Evolutionary conservation across 805 yeast genomes (phyloP), one percentile per base, ranked within the genome.

Genomic region (Metschnikowia chrysomelidarum): DNA sequence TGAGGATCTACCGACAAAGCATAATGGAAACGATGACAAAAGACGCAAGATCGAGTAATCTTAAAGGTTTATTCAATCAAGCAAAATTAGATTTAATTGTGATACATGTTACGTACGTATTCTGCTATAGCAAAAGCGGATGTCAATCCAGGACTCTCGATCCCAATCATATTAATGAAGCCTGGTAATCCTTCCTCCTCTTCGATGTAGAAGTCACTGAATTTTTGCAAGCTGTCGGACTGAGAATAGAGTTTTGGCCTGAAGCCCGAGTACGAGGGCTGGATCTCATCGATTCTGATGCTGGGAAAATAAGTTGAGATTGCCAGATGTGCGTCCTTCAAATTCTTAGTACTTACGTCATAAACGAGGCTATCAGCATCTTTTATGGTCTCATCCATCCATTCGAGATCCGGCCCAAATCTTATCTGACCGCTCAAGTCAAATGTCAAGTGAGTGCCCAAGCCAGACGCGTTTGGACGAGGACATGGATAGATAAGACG

Each of bases 91-190:
- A 4, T 18, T 27, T 26, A 36, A 11, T n/a, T 28, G 24, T 33
- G 38, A 19, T 32, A 62, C 4, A 64, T 47, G 16, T 56, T 51
- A 22, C 50, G 45, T 6, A 88, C 95, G 49, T 83, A 71, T 50
- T 81, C 83, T 0, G 80, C 96, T 39, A 88, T 87, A 0, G 91
- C 95, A 78, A 86, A 65, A 3, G 88, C 67, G 0, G 93, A 62
- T 2, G 97, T 88, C 39, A 88, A 65, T 0, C 96, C 96, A 0
- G 97, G 97, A 50, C 93, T 82, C 55, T 88, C 97, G 10, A 88
- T 87, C 1, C 91, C 94, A 27, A 87, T 51, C 34, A 86, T 63
- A 46, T 86, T 88, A 19, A 87, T 73, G 50, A 87, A 88, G 1
- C 95, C 95, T 2, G 80, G 81, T 49, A 71, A 78, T 0, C 80